phyloP scores from a whole-genome alignment of 305 asterid species.

The Plantago coronopus region DNA sequence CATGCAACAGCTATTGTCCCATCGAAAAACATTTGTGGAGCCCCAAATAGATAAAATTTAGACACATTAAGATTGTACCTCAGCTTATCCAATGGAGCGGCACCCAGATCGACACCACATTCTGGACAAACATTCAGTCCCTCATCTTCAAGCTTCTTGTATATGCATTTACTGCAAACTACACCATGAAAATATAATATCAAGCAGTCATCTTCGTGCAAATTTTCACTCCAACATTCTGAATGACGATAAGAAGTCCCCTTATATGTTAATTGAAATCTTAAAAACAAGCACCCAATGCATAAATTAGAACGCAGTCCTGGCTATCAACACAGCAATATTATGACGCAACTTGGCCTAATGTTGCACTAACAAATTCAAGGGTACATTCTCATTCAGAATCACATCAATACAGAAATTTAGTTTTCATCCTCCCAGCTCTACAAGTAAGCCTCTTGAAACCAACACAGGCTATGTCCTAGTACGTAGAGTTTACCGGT shows the following conservation, averaged over 20 bases:
- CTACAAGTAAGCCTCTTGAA: no score
- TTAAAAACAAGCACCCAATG: slow-evolving; percentile 15
- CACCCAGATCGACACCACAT: slow-evolving; percentile 69
- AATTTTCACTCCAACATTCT: neutral
- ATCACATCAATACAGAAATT: no score
- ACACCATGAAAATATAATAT: slow-evolving; percentile 15
- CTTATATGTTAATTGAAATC: slow-evolving; percentile 5
- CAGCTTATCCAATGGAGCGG: slow-evolving; percentile 76
- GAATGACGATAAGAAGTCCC: slow-evolving; percentile 6
- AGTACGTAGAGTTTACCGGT: no score
- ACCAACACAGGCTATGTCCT: no score
- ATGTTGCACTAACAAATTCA: no score
- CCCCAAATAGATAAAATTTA: neutral
- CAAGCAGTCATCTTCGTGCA: slow-evolving; percentile 5
- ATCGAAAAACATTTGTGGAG: neutral
- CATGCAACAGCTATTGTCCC: neutral
- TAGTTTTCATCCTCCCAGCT: no score
- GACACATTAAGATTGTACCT: slow-evolving; percentile 42
- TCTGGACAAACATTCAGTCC: slow-evolving; percentile 77
- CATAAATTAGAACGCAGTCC: neutral
- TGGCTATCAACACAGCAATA: slow-evolving; percentile 8
- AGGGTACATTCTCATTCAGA: no score
- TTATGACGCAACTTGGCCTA: slow-evolving; percentile 1
- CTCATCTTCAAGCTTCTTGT: slow-evolving; percentile 73
- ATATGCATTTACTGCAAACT: slow-evolving; percentile 93